These are phyloP conservation scores for Acacia concinna DNA, from an alignment of 331 rosid genomes.

Conservation along the genomic window DNA sequence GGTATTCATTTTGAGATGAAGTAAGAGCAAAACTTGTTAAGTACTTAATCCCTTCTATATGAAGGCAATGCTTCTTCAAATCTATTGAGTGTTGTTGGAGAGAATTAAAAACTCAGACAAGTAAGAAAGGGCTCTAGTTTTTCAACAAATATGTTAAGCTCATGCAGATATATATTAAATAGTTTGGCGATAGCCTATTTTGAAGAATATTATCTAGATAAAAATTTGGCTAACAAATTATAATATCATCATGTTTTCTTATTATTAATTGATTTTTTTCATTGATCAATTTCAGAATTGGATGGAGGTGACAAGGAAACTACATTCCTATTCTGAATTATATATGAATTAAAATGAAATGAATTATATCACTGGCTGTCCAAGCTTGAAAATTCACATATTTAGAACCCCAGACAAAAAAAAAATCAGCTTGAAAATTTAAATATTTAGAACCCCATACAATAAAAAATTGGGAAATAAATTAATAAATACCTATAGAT, in stretches of 20 bases:
- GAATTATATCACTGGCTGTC: neutral
- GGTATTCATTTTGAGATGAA: neutral
- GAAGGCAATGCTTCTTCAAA: neutral
- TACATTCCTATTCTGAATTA: neutral
- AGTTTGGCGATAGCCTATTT: neutral
- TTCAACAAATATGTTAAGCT: neutral
- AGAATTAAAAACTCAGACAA: neutral
- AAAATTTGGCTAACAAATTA: too few relatives aligned
- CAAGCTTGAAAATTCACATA: neutral
- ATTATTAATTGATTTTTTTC: too few relatives aligned
- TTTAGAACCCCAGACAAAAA: neutral
- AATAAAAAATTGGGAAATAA: too few relatives aligned
- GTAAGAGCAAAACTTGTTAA: neutral
- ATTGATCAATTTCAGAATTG: too few relatives aligned
- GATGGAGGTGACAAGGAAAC: too few relatives aligned
- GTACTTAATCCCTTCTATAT: neutral
- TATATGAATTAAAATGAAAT: neutral
- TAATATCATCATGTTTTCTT: too few relatives aligned
- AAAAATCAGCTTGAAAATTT: too few relatives aligned
- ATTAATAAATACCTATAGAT: too few relatives aligned
- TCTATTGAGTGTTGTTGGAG: neutral
- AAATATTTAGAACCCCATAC: too few relatives aligned
- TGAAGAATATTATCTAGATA: too few relatives aligned
- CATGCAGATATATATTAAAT: too few relatives aligned
- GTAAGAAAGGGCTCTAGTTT: neutral